A percentile compares a stretch with the other conserved stretches of the same genome.
These are phyloP conservation scores for Pseudozyma sp. DNA, from an alignment of 1,284 basidiomycete species.

Conservation along the genomic window DNA sequence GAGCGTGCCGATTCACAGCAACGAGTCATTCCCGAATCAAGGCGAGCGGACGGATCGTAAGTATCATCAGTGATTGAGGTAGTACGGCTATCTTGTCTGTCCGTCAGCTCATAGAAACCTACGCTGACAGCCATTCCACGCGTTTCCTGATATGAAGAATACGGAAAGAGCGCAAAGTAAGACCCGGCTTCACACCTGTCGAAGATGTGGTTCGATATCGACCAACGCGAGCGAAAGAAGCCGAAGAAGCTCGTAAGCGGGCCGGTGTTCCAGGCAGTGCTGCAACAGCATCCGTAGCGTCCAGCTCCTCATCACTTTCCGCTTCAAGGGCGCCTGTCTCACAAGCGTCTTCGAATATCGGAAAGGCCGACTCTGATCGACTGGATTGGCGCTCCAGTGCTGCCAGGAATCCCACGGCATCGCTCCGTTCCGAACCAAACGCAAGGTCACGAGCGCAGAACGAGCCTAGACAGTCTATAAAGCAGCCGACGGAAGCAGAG, in stretches of 20 bases:
- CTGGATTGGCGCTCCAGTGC: constrained; percentile 9
- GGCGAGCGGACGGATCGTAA: constrained; percentile 87
- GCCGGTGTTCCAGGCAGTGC: constrained; percentile 14
- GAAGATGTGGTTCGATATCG: constrained; percentile 90
- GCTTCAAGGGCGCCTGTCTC: not conserved
- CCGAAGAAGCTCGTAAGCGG: constrained; percentile 32
- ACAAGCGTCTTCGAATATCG: not conserved
- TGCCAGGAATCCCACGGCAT: constrained; percentile 1
- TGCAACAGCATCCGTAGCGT: not conserved
- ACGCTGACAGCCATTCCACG: not conserved
- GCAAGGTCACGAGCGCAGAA: constrained; percentile 9
- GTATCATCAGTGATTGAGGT: constrained; percentile 66
- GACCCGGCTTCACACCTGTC: constrained; percentile 92
- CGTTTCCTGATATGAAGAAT: constrained; percentile 72
- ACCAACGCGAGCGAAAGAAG: constrained; percentile 31
- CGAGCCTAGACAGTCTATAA: constrained; percentile 11
- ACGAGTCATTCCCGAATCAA: constrained; percentile 86
- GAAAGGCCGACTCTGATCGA: not conserved
- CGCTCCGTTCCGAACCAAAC: not conserved
- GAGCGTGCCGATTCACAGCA: constrained; percentile 84
- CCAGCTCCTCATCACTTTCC: not conserved
- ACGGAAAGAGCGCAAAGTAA: constrained; percentile 88
- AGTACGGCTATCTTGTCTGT: not conserved
- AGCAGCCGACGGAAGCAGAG: not conserved
- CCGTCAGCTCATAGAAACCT: too few species aligned